phyloP scores from a whole-genome alignment of 2,329 filamentous ascomycete genomes.

The Colletotrichum sp. region DNA sequence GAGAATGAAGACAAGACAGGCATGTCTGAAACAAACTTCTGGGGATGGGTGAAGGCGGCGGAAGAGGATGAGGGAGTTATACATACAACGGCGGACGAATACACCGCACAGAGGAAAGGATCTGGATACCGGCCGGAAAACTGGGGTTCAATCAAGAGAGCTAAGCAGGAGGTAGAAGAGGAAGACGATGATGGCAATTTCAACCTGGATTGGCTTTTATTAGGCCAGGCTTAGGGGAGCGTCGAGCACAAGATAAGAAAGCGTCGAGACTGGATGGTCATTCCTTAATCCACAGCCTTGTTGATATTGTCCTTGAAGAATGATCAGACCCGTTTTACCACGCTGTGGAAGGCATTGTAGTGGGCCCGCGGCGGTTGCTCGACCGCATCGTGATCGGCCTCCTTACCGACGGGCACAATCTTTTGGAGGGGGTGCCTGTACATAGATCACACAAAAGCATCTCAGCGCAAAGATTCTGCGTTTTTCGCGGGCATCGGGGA shows the following conservation, averaged over 20 bases:
- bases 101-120: neutral
- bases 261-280: neutral
- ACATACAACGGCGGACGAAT: neutral
- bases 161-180: neutral
- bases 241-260: neutral
- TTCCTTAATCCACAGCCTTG: neutral
- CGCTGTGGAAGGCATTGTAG: neutral
- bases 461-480: neutral
- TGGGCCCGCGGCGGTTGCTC: neutral
- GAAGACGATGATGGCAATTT: neutral
- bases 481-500: neutral
- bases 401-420: neutral
- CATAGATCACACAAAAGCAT: neutral
- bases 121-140: neutral
- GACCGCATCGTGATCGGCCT: neutral
- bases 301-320: neutral
- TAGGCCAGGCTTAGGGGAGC: neutral
- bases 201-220: neutral
- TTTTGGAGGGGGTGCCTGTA: neutral
- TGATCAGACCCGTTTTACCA: neutral
- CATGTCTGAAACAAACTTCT: slow-evolving; percentile 1
- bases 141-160: neutral
- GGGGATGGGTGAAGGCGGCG: slow-evolving; percentile 20
- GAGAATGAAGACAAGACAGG: neutral
- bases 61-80: neutral